Base-by-base conservation (phyloP, 257 asterid species). In the Hygrophila difformis region DNA sequence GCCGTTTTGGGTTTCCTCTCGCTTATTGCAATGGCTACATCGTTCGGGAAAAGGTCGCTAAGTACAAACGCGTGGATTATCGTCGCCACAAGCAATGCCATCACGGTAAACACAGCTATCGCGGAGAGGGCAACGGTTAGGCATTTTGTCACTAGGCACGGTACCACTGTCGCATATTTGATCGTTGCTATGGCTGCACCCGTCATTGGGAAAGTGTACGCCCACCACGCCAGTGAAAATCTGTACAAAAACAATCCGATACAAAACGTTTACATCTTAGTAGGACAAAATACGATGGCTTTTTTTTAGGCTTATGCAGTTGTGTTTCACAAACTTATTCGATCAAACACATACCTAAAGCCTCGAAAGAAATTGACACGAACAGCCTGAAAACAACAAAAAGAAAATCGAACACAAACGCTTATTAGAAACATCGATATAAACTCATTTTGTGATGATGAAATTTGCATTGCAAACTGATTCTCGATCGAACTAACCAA, bases 361-460 rank as follows among this genome's bases (percentile, higher is more conserved):
- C 97, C 97, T 28, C 96, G 63, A 66, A 89, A 89, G 64, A 89
- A 89, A 50, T 85, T 82, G 6, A 84, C 64, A 1, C 97, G 81
- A 42, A 85, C 85, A 0, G 85, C 96, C 97, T 84, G 84, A 12
- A 49, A 46, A 18, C 11, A 26, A 14, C 10, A 28, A 9, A 24
- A 39, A 24, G 24, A 33, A 63, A 19, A 37, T n/a, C n/a, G n/a
- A n/a, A n/a, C n/a, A n/a, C 6, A 11, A 35, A 34, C 24, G 37
- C 4, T 14, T 11, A 44, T 66, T 43, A 71, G 67, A 48, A 17
- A 39, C n/a, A 13, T 20, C 33, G n/a, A n/a, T n/a, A n/a, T n/a
- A n/a, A n/a, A n/a, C n/a, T n/a, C n/a, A n/a, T n/a, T n/a, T n/a
- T n/a, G n/a, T n/a, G n/a, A n/a, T n/a, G n/a, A n/a, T n/a, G n/a